These are phyloP conservation scores for Albugo laibachii DNA, from an alignment of 352 stramenopile genomes.

Conservation along the genomic window DNA sequence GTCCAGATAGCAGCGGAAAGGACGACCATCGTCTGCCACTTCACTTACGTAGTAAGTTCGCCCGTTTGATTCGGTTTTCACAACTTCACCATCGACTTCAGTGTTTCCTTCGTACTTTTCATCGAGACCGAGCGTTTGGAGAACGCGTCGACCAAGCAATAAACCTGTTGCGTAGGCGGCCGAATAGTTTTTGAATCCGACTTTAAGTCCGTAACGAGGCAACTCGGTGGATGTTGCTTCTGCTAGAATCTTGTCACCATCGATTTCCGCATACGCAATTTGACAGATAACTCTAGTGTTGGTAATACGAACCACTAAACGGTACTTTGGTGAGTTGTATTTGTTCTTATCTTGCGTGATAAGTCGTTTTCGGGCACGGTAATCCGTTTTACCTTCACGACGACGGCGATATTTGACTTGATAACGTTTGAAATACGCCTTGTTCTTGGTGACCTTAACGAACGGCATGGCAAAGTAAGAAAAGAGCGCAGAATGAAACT, in stretches of 20 bases:
- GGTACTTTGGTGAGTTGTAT: constrained; percentile 99
- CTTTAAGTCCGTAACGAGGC: constrained; percentile 88
- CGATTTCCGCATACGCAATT: constrained; percentile 96
- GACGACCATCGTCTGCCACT: constrained; percentile 94
- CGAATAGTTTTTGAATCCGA: constrained; percentile 99
- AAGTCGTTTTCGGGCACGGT: constrained; percentile 96
- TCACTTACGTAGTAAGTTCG: constrained; percentile 99
- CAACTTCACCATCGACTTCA: constrained; percentile 90
- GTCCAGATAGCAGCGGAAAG: constrained; percentile 96
- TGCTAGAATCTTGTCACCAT: constrained; percentile 93
- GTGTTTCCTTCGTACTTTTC: constrained; percentile 95
- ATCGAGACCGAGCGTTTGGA: constrained; percentile 96
- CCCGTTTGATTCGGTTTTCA: constrained; percentile 88
- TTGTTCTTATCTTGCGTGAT: constrained; percentile 99
- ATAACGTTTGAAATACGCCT: constrained; percentile 99
- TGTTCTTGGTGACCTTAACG: constrained; percentile 98
- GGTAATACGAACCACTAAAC: constrained; percentile 89
- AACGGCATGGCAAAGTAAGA: constrained; percentile 75
- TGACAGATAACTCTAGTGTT: constrained; percentile 96
- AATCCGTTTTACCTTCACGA: constrained; percentile 98
- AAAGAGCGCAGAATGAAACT: constrained; percentile 19
- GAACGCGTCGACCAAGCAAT: constrained; percentile 86
- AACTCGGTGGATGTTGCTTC: constrained; percentile 93
- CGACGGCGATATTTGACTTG: constrained; percentile 97
- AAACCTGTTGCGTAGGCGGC: constrained; percentile 96